Percentiles rank a stretch among this genome's conserved stretches.
These are phyloP conservation scores for bread wheat (Triticum aestivum) DNA, from an alignment of 176 grass and related monocot genomes.

Conservation along the genomic window DNA sequence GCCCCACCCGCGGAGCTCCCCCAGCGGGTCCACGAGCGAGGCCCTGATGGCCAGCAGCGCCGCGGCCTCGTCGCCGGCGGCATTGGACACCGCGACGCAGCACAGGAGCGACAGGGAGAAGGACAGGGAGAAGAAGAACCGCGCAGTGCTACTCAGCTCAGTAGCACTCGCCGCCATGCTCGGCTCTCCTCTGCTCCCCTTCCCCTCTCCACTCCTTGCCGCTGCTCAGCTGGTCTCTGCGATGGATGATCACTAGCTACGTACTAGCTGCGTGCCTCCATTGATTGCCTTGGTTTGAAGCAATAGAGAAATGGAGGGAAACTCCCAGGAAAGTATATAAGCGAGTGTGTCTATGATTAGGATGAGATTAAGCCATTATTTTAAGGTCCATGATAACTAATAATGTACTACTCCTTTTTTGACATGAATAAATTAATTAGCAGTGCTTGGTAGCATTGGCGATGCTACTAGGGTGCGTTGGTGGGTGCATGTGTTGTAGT, in stretches of 20 bases:
- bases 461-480: not conserved
- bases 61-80: constrained; percentile 39
- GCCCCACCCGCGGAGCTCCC: constrained; percentile 53
- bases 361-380: constrained; percentile 35
- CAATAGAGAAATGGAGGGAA: constrained; percentile 62
- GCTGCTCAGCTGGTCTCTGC: not conserved
- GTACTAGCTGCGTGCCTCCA: constrained; percentile 38
- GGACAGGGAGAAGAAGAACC: constrained; percentile 49
- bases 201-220: constrained; percentile 38
- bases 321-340: constrained; percentile 53
- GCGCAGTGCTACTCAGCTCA: constrained; percentile 32
- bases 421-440: constrained; percentile 17
- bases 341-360: constrained; percentile 46
- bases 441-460: constrained; percentile 29
- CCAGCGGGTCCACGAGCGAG: constrained; percentile 60
- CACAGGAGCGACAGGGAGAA: constrained; percentile 44
- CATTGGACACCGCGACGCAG: constrained; percentile 45
- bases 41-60: constrained; percentile 66
- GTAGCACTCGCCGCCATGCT: constrained; percentile 55
- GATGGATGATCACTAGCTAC: constrained; percentile 8
- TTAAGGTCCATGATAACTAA: constrained; percentile 20
- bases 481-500: constrained; percentile 19
- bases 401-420: not conserved
- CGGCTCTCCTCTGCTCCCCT: constrained; percentile 46
- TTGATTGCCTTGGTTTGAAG: constrained; percentile 43